Evolutionary conservation across 2,329 filamentous ascomycete species (phyloP).

Genomic region (Fusarium zealandicum): DNA sequence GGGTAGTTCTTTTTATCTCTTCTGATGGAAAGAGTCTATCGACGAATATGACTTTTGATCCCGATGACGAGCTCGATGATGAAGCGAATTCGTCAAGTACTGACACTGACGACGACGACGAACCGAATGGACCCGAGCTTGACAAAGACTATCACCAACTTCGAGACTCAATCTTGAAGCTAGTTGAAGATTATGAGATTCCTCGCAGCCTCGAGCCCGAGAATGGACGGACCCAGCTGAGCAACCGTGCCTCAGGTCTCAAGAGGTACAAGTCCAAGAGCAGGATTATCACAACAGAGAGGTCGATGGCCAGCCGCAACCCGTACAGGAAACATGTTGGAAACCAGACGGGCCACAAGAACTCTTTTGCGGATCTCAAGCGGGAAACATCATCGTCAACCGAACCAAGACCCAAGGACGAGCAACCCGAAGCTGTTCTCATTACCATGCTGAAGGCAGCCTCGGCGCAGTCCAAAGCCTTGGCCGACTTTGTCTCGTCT

Average conservation of each 20-base stretch:
- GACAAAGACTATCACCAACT: slow-evolving; percentile 83
- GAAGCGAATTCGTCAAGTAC: slow-evolving; percentile 68
- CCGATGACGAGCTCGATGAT: slow-evolving; percentile 70
- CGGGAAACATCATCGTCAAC: slow-evolving; percentile 9
- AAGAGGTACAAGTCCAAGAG: slow-evolving; percentile 68
- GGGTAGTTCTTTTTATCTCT: slow-evolving; percentile 83
- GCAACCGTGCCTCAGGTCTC: slow-evolving; percentile 70
- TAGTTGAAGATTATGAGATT: slow-evolving; percentile 84
- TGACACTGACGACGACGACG: slow-evolving; percentile 68
- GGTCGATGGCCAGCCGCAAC: slow-evolving; percentile 63
- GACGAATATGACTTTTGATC: slow-evolving; percentile 75
- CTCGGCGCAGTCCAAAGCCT: slow-evolving; percentile 76
- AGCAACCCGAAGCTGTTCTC: slow-evolving; percentile 62
- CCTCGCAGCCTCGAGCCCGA: slow-evolving; percentile 70
- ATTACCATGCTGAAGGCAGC: slow-evolving; percentile 79
- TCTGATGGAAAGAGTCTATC: slow-evolving; percentile 74
- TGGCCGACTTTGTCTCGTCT: slow-evolving; percentile 83
- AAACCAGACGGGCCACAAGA: slow-evolving; percentile 18
- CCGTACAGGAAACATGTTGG: slow-evolving; percentile 57
- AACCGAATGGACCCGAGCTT: slow-evolving; percentile 66
- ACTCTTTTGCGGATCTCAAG: slow-evolving; percentile 9
- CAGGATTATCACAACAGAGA: slow-evolving; percentile 60
- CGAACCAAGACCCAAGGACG: slow-evolving; percentile 36
- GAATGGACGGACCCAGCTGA: slow-evolving; percentile 68
- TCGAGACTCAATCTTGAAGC: slow-evolving; percentile 79